Percentiles rank a stretch among this genome's conserved stretches.
Evolutionary conservation across 2,329 filamentous ascomycete genomes (phyloP).

Genomic region (Fusarium sp.): DNA sequence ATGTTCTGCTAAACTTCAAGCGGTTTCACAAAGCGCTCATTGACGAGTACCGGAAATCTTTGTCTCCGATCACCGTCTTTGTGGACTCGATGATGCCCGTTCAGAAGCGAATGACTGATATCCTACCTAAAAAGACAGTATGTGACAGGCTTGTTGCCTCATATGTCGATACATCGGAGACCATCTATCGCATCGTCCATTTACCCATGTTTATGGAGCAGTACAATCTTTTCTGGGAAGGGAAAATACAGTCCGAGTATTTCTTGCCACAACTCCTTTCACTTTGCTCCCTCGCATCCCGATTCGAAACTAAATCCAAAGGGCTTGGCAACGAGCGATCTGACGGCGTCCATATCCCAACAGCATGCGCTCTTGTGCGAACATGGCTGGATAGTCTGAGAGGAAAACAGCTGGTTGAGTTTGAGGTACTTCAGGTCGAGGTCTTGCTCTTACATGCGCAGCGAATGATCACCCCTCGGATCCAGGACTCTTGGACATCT

Average conservation of each 20-base stretch:
- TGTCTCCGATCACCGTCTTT: constrained; percentile 65
- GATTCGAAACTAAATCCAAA: constrained; percentile 62
- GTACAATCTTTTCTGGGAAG: constrained; percentile 64
- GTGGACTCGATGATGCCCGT: constrained; percentile 69
- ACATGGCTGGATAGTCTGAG: constrained; percentile 63
- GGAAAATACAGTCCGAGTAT: constrained; percentile 56
- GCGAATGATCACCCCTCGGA: constrained; percentile 61
- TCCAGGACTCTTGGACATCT: constrained; percentile 64
- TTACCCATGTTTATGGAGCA: constrained; percentile 62
- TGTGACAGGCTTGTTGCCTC: constrained; percentile 62
- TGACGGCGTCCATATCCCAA: constrained; percentile 67
- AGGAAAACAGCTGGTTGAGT: constrained; percentile 63
- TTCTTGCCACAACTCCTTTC: constrained; percentile 66
- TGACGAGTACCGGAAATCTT: constrained; percentile 57
- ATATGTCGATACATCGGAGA: constrained; percentile 63
- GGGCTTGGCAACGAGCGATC: constrained; percentile 62
- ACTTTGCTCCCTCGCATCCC: constrained; percentile 63
- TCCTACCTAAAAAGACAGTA: constrained; percentile 60
- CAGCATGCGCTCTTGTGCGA: constrained; percentile 64
- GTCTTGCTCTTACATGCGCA: constrained; percentile 64
- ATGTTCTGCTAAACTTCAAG: constrained; percentile 58
- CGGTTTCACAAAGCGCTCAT: constrained; percentile 60
- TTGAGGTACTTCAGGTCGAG: constrained; percentile 64
- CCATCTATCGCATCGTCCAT: constrained; percentile 64
- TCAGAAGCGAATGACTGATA: constrained; percentile 67